Base-by-base conservation (phyloP, 2,329 filamentous ascomycete genomes). In the Botrytis pseudocinerea region DNA sequence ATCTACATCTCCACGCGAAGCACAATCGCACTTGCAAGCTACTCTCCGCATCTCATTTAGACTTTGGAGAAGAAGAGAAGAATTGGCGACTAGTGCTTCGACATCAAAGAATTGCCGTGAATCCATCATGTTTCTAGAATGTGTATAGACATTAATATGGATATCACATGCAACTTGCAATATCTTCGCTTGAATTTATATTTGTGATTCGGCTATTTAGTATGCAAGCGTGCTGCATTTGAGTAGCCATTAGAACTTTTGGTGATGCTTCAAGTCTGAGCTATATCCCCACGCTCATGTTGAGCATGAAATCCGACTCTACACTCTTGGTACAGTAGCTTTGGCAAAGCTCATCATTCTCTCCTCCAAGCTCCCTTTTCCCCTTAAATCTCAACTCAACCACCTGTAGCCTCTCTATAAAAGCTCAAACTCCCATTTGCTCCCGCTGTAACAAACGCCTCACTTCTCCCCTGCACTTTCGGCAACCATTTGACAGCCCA, bases 401-500 rank as follows among this genome's bases (percentile, higher is more conserved):
- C 80, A 48, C 92, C 92, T 32, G 91, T 94, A 68, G 94, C 94
- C 83, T 97, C 94, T 60, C 94, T 86, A 81, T 97, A 97, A 82
- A 97, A 94, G 1, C 90, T 89, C 75, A 97, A 85, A 81, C 90
- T 93, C 79, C 89, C 85, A 81, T 92, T 93, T 46, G 91, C 92
- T 1, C 94, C 94, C 25, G 90, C 93, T 0, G 92, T 93, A 76
- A 91, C 93, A 83, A 97, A 97, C 81, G 88, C 88, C 82, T 89
- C 92, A 69, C 86, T 91, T 80, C 48, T 85, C 71, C 83, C 84
- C 63, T 72, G 70, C 1, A 88, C 87, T 83, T 92, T 94, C 18
- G 92, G 92, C 74, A 97, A 82, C 94, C 94, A 97, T 79, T 90
- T 91, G 42, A 95, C 93, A 71, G 90, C 89, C 92, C 95, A 98